Evolutionary conservation across 768 basidiomycete genomes (phyloP), one percentile per base, ranked within the genome.

Genomic region (Xanthoconium stramineum): DNA sequence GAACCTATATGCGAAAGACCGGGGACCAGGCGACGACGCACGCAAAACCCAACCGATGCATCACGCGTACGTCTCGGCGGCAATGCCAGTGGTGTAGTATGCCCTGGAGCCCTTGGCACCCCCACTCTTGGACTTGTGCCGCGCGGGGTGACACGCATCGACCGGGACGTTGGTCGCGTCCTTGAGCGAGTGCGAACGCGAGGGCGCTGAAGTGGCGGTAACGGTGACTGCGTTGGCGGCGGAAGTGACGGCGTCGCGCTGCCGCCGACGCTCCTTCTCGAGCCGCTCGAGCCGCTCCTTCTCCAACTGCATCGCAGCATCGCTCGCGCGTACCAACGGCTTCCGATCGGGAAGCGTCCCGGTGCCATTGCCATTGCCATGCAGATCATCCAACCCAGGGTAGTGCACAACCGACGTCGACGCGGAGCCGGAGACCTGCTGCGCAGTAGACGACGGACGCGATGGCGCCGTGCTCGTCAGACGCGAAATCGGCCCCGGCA

Each of bases 221-320:
- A 24, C 24, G 4, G 2, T 24, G 24, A 24, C 24, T 24, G 24
- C 24, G 24, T 24, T 24, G 24, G 24, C 24, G 24, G 24, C 24
- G 24, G 24, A 24, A 24, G 24, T 24, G 24, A 24, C 24, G 24
- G 24, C 33, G 42, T 70, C 67, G 28, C 63, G 61, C 28, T 59
- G 60, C 44, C 72, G 67, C 39, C 66, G 72, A 24, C 66, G 63
- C 53, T 72, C 59, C 56, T 66, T 59, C 56, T 71, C 64, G 57
- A 69, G 36, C 58, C 74, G 64, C 67, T 76, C 68, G 60, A 72
- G 47, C 67, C 74, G 60, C 60, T 77, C 75, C 53, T 74, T 79
- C 63, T 83, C 82, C 28, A 82, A 63, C 15, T 77, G 80, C 72
- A 78, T 76, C 6, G 83, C 83, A 47, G 76, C 80, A 38, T 75